Percentiles rank a stretch among this genome's conserved stretches.
Evolutionary conservation across 345 rosid genomes (phyloP).

Genomic region (Camelina hispida): DNA sequence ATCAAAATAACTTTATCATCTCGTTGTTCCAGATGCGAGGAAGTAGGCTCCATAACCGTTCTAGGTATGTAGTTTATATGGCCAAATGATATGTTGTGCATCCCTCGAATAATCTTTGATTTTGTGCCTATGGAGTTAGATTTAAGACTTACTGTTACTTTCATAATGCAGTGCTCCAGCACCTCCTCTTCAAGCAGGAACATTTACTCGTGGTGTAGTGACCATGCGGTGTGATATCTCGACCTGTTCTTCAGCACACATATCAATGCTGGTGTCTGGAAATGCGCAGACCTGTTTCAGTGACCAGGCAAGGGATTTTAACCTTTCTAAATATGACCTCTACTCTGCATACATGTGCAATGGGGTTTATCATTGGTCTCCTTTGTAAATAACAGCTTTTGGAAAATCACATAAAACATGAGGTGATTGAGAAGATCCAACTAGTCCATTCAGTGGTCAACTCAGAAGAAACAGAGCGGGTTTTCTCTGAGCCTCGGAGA

Average conservation of each 20-base stretch:
- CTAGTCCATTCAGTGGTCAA: constrained; percentile 70
- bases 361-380: constrained; percentile 22
- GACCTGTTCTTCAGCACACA: constrained; percentile 86
- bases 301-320: constrained; percentile 76
- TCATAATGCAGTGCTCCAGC: constrained; percentile 88
- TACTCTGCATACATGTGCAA: constrained; percentile 18
- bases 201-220: constrained; percentile 97
- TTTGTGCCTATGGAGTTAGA: constrained; percentile 6
- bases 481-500: constrained; percentile 76
- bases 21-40: constrained; percentile 77
- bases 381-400: constrained; percentile 63
- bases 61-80: constrained; percentile 63
- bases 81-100: not conserved
- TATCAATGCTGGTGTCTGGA: constrained; percentile 94
- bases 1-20: constrained; percentile 7
- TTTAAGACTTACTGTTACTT: constrained; percentile 16
- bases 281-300: constrained; percentile 98
- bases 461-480: constrained; percentile 58
- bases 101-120: constrained; percentile 10
- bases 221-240: constrained; percentile 98
- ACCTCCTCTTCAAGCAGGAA: constrained; percentile 99
- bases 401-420: constrained; percentile 96
- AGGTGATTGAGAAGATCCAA: constrained; percentile 76
- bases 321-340: not conserved
- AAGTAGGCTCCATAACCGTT: constrained; percentile 91